These are phyloP conservation scores for Aureobasidium leucospermi DNA, from an alignment of 2,329 filamentous ascomycete species.

Conservation along the genomic window DNA sequence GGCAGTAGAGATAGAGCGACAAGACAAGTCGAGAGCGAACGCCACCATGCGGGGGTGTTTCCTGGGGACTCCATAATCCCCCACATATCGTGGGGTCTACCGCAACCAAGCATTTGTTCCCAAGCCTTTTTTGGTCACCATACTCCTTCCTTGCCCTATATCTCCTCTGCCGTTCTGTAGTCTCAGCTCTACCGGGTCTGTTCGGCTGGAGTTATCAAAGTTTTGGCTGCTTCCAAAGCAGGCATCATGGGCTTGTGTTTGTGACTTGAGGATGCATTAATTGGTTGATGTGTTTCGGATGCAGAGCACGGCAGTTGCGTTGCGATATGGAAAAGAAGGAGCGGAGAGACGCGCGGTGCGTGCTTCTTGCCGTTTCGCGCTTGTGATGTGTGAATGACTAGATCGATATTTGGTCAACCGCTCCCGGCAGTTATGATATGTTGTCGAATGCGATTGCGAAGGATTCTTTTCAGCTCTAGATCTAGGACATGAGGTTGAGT, in stretches of 20 bases:
- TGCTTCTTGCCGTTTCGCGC: not conserved
- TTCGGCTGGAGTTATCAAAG: not conserved
- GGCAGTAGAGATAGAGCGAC: not conserved
- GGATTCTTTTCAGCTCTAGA: too few relatives aligned
- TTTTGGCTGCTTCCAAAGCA: not conserved
- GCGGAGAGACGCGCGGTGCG: not conserved
- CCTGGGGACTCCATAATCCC: not conserved
- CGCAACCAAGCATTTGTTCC: not conserved
- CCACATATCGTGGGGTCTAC: not conserved
- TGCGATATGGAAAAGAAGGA: not conserved
- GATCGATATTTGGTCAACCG: not conserved
- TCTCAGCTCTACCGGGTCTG: not conserved
- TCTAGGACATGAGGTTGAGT: not conserved
- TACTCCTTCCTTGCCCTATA: not conserved
- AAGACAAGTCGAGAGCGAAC: not conserved
- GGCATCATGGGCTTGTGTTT: not conserved
- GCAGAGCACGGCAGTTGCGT: slow-evolving; percentile 9
- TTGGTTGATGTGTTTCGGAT: not conserved
- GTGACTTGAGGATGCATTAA: not conserved
- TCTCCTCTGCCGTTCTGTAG: not conserved
- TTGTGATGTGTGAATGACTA: not conserved
- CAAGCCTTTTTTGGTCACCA: not conserved
- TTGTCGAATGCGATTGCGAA: not conserved
- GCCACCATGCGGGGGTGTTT: not conserved
- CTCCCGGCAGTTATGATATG: not conserved